A percentile compares a stretch with the other conserved stretches of the same genome.
Conservation (phyloP, 1,284 basidiomycete species). For the Pyrrhoderma lamaoense region DNA sequence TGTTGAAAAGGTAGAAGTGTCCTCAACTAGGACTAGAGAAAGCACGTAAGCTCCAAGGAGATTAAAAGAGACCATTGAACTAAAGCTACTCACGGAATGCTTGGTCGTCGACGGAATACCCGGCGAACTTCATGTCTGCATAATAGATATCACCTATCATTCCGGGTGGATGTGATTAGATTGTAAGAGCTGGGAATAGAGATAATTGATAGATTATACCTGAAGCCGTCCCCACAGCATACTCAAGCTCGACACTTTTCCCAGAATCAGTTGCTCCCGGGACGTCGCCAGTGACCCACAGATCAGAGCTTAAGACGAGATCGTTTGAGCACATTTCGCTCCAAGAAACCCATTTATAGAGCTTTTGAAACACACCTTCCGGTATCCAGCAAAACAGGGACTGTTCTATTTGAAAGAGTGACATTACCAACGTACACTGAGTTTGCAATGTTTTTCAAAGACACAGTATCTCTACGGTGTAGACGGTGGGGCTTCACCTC, state of each 20-base stretch:
- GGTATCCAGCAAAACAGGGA: slow-evolving; percentile 45
- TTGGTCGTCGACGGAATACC: slow-evolving; percentile 53
- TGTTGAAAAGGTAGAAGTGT: slow-evolving; percentile 59
- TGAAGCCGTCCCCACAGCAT: slow-evolving; percentile 59
- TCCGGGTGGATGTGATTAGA: too few species aligned
- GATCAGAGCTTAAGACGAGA: slow-evolving; percentile 45
- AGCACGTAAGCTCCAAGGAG: not conserved
- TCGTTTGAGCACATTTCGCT: too few species aligned
- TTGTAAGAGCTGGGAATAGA: not conserved
- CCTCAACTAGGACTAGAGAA: slow-evolving; percentile 50
- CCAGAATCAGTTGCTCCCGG: slow-evolving; percentile 50
- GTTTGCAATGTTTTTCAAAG: slow-evolving; percentile 53
- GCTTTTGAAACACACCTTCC: slow-evolving; percentile 34
- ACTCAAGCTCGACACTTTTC: slow-evolving; percentile 47
- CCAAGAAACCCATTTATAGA: too few species aligned
- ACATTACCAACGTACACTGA: slow-evolving; percentile 53
- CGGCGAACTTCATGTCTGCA: slow-evolving; percentile 48
- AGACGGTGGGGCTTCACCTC: slow-evolving; percentile 7
- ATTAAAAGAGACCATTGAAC: not conserved
- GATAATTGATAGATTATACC: slow-evolving; percentile 31
- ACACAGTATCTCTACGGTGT: slow-evolving; percentile 27
- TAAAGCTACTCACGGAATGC: slow-evolving; percentile 53
- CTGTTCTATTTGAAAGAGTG: slow-evolving; percentile 41
- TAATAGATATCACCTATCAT: slow-evolving; percentile 53
- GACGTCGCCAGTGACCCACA: slow-evolving; percentile 49